Conservation (phyloP, 441 rosid species). For the Eruca vesicaria region DNA sequence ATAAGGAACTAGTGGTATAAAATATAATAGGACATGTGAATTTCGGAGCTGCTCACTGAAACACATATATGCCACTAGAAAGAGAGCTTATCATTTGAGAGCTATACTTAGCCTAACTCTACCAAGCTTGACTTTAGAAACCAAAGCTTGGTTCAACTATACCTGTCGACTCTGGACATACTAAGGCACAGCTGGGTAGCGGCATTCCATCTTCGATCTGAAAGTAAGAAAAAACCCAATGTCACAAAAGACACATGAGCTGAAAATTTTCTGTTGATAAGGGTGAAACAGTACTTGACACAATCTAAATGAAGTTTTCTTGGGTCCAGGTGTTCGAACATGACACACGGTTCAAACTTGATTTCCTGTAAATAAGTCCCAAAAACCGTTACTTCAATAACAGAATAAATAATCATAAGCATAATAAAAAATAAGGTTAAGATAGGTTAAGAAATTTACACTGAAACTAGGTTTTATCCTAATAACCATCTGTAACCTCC, state of each 20-base stretch:
- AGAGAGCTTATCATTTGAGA: not conserved
- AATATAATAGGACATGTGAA: not conserved
- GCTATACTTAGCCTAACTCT: slow-evolving; percentile 1
- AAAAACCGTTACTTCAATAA: slow-evolving; percentile 7
- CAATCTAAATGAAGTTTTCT: slow-evolving; percentile 44
- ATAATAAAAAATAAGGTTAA: too few relatives aligned
- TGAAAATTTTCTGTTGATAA: slow-evolving; percentile 17
- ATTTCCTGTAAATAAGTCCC: too few relatives aligned
- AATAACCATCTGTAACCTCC: slow-evolving; percentile 44
- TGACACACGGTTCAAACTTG: slow-evolving; percentile 62
- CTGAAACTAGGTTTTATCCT: not conserved
- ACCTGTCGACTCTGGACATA: slow-evolving; percentile 75
- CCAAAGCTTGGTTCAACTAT: slow-evolving; percentile 40
- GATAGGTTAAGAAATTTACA: not conserved
- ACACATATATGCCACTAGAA: not conserved
- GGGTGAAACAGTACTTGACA: slow-evolving; percentile 33
- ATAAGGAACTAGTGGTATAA: not conserved
- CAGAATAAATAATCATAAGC: not conserved
- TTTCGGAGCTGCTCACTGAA: not conserved
- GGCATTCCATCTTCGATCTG: slow-evolving; percentile 68
- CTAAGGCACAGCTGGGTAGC: slow-evolving; percentile 65
- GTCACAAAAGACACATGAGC: too few relatives aligned
- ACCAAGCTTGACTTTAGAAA: slow-evolving; percentile 26
- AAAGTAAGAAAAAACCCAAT: too few relatives aligned
- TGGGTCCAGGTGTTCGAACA: slow-evolving; percentile 65